phyloP scores from a whole-genome alignment of 2,329 filamentous ascomycete genomes.

The Metarhizium anisopliae region DNA sequence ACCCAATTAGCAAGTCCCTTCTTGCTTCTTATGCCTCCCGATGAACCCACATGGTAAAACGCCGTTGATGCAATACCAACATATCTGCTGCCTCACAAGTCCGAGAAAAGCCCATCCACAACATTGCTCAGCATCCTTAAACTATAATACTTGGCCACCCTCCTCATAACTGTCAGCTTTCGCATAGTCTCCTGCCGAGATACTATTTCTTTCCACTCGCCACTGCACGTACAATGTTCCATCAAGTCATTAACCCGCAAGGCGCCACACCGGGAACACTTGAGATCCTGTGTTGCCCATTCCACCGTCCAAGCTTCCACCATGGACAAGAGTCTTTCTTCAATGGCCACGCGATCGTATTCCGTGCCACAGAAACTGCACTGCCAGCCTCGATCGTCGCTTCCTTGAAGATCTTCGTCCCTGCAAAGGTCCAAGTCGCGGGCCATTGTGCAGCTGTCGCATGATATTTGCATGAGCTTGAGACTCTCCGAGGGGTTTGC shows the following conservation, averaged over 20 bases:
- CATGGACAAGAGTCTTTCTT: constrained; percentile 70
- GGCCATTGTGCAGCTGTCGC: constrained; percentile 81
- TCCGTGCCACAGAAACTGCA: constrained; percentile 69
- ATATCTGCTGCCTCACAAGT: constrained; percentile 23
- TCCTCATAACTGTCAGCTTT: constrained; percentile 59
- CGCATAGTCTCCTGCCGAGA: constrained; percentile 56
- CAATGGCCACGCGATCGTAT: constrained; percentile 70
- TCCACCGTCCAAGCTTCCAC: constrained; percentile 67
- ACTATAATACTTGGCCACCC: constrained; percentile 70
- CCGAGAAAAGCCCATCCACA: constrained; percentile 51
- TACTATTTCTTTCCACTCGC: constrained; percentile 69
- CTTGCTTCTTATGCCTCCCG: neutral
- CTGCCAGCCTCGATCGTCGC: constrained; percentile 50
- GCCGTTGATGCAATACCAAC: neutral
- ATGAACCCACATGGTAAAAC: neutral
- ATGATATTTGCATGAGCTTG: constrained; percentile 67
- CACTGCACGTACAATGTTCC: constrained; percentile 92
- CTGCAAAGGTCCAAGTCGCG: constrained; percentile 88
- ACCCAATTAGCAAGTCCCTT: neutral
- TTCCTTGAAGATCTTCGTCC: constrained; percentile 64
- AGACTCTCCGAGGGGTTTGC: constrained; percentile 74
- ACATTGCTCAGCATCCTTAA: constrained; percentile 74
- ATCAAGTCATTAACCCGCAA: constrained; percentile 85
- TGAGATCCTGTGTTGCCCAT: constrained; percentile 86
- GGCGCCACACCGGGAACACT: constrained; percentile 63